phyloP scores from a whole-genome alignment of 2,329 filamentous ascomycete species.

The Diaporthe vaccinii region DNA sequence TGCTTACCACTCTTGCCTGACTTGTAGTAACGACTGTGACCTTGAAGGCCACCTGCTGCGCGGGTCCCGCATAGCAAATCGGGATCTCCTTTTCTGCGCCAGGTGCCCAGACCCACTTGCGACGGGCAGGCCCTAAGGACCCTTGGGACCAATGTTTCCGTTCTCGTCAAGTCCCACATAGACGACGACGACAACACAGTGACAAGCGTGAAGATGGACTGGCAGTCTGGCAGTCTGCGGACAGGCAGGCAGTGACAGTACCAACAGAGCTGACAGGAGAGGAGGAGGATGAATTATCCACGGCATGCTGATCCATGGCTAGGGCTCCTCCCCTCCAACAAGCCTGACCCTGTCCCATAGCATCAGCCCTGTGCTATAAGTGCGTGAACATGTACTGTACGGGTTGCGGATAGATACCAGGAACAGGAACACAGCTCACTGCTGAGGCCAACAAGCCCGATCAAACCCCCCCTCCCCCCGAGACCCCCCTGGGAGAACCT shows the following conservation, averaged over 20 bases:
- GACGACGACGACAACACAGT: neutral
- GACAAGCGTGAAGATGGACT: neutral
- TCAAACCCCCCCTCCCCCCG: neutral
- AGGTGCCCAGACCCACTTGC: conserved; percentile 5
- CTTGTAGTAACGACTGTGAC: conserved; percentile 9
- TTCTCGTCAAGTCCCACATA: neutral
- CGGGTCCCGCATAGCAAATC: conserved; percentile 16
- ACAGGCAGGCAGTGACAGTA: neutral
- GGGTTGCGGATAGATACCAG: conserved; percentile 15
- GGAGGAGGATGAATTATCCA: conserved; percentile 1
- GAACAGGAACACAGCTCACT: conserved; percentile 19
- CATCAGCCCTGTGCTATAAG: conserved; percentile 28
- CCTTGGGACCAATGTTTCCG: neutral
- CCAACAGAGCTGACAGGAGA: neutral
- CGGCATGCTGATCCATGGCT: neutral
- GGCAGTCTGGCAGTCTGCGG: neutral
- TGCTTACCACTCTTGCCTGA: conserved; percentile 6
- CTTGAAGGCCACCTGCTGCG: conserved; percentile 1
- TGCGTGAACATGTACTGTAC: conserved; percentile 28
- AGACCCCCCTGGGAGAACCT: neutral
- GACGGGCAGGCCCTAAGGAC: neutral
- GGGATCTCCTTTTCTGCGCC: conserved; percentile 31
- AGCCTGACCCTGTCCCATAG: neutral
- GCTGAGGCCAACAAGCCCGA: conserved; percentile 11
- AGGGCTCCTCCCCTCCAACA: conserved; percentile 13